Evolutionary conservation across 495 filamentous ascomycete genomes (phyloP), one percentile per base, ranked within the genome.

Genomic region (Annulohypoxylon stygium): DNA sequence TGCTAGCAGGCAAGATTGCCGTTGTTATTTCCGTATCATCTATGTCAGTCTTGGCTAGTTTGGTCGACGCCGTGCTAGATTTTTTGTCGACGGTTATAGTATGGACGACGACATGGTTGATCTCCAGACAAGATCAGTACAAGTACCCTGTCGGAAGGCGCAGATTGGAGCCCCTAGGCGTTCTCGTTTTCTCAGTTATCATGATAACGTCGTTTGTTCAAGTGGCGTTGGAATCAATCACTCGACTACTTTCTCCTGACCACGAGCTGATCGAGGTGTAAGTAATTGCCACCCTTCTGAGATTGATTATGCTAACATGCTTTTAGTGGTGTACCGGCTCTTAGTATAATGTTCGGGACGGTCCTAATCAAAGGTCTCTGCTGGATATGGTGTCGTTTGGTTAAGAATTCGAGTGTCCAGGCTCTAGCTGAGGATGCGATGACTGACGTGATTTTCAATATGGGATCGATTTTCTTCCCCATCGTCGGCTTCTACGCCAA

Each of bases 201-300:
- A 95, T 95, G 90, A 89, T 97, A 45, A 94, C 91, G 2, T 93
- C 93, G 0, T 97, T 98, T 78, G 88, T 91, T 63, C 94, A 98
- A 78, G 93, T 98, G 12, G 90, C 85, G 10, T 76, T 97, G 2
- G 86, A 95, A 71, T 93, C 92, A 58, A 68, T 93, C 30, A 83
- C 88, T 57, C 88, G 90, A 36, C 83, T 98, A n/a, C 85, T 84
- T 12, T 86, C 85, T 2, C 76, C 84, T 1, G 86, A 95, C 61
- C 92, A 90, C 54, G 83, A 87, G 23, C 81, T 97, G 30, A 90
- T 98, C 43, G 75, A 90, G 71, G 87, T 98, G 82, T 84, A 37
- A 59, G 81, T 75, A 41, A 47, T n/a, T 12, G n/a, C 11, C 10
- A 5, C 12, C 26, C 7, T 25, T 11, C 7, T 16, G 14, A 25